Evolutionary conservation across 148 eudicot genomes (phyloP), one percentile per base, ranked within the genome.

Genomic region (Rhododendron griersonianum): DNA sequence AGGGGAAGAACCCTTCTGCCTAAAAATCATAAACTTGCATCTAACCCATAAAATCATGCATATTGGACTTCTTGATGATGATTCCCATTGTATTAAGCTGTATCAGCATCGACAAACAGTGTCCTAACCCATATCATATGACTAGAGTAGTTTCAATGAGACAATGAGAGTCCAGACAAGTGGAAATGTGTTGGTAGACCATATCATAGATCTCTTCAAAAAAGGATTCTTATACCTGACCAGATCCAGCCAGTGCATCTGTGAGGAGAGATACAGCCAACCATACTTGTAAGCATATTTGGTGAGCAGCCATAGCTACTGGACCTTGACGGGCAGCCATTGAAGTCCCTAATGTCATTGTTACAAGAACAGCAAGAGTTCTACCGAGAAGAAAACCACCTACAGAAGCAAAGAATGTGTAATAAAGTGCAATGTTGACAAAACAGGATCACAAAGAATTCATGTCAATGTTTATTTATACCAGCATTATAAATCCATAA

Each of bases 271-370:
- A 94, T 65, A 93, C 97, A 78, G 97, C 93, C 90, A 94, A 88
- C 95, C 97, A 94, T 50, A 94, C 93, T 91, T 94, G 97, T 84
- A 93, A 81, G 90, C 97, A 94, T 80, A 94, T 91, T 79, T 94
- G 97, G 87, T 94, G 95, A 90, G 94, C 95, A 88, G 97, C 97
- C 97, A 93, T 93, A 82, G 94, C 92, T 83, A 88, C 55, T 33
- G 95, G 93, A 77, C 97, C 97, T 86, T 94, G 97, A 74, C 94
- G 95, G 86, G 98, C 95, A 90, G 97, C 97, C 97, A 94, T 92
- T 84, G 97, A 92, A 65, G 97, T 90, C 74, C 90, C 97, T 45
- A 92, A 67, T 47, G 97, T 94, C 92, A 90, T 89, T 33, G 98
- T 93, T 35, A 90, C 85, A 81, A 94, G 88, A 80, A 93, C 93